A percentile compares a stretch with the other conserved stretches of the same genome.
These are phyloP conservation scores for Hypoxylon rickii DNA, from an alignment of 495 filamentous ascomycete species.

Conservation along the genomic window DNA sequence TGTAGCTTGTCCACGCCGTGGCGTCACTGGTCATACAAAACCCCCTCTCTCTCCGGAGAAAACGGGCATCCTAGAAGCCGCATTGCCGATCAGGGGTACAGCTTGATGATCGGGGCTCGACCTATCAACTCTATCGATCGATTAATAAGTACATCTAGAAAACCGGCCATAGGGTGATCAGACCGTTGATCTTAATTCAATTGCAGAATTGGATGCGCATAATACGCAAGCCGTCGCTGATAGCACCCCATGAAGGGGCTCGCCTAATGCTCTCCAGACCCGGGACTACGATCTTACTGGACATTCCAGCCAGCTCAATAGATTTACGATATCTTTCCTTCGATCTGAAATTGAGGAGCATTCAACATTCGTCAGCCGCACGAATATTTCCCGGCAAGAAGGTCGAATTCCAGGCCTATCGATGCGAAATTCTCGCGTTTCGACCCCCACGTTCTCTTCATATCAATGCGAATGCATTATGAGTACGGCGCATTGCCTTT, in stretches of 20 bases:
- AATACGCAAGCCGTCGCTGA: too few species aligned
- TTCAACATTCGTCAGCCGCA: conserved; percentile 3
- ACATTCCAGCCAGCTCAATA: not conserved
- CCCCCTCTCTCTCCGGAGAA: conserved; percentile 14
- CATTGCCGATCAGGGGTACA: not conserved
- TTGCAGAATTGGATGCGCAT: too few species aligned
- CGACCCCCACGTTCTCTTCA: conserved; percentile 12
- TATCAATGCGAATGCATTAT: conserved; percentile 18
- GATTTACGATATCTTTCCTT: not conserved
- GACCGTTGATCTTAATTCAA: too few species aligned
- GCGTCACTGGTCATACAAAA: too few species aligned
- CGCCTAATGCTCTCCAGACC: too few species aligned
- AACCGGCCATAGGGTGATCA: too few species aligned
- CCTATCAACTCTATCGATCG: not conserved
- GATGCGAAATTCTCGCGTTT: conserved; percentile 3
- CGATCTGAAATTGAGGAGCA: not conserved
- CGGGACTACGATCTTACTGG: too few species aligned
- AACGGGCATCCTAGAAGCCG: conserved; percentile 1
- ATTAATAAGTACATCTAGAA: too few species aligned
- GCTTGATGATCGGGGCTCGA: not conserved
- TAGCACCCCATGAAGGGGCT: too few species aligned
- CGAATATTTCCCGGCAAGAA: conserved; percentile 23
- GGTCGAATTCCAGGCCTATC: conserved; percentile 6
- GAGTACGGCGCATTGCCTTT: conserved; percentile 14
- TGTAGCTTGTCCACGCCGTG: not conserved